Evolutionary conservation across 805 yeast genomes (phyloP), one percentile per base, ranked within the genome.

Genomic region (Saturnispora saitoi): DNA sequence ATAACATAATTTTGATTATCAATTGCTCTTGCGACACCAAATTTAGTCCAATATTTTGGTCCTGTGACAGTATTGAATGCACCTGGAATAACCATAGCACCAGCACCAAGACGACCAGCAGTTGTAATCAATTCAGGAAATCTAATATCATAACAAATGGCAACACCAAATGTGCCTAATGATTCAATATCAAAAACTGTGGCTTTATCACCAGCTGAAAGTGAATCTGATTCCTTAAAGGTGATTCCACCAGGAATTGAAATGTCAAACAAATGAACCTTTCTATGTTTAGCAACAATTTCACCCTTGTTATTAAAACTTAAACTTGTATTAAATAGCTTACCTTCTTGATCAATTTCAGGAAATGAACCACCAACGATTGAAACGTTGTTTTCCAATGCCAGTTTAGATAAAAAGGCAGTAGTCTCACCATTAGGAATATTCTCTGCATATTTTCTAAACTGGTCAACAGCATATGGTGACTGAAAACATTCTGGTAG

Each of bases 401-500:
- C 96, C 55, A 88, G 63, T 0, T 64, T 60, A 0, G 88, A 70
- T 44, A 91, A 67, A 44, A 85, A 75, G 46, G 64, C 55, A 3
- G 91, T 80, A 4, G 81, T 73, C 51, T 79, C 81, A 5, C 95
- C 95, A 1, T 69, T 63, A 5, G 95, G 95, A 39, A 93, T 85
- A n/a, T 65, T 57, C 64, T 93, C 99, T 3, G 96, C 90, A 62
- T 93, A 91, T 51, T 86, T 81, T 5, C 85, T 78, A 66, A 93
- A 93, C 53, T 90, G 83, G 50, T 78, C 77, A 28, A 88, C 95
- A 0, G 95, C 79, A 62, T 93, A 93, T 3, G 98, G 98, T 1
- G 96, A 86, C 64, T 91, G 93, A 77, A 90, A 91, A 69, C 96
- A 89, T 68, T 93, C 98, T 8, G 99, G 99, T 30, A 93, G 70